Evolutionary conservation across 176 grass and related monocot genomes (phyloP), one percentile per base, ranked within the genome.

Genomic region (Rhynchospora pubera): DNA sequence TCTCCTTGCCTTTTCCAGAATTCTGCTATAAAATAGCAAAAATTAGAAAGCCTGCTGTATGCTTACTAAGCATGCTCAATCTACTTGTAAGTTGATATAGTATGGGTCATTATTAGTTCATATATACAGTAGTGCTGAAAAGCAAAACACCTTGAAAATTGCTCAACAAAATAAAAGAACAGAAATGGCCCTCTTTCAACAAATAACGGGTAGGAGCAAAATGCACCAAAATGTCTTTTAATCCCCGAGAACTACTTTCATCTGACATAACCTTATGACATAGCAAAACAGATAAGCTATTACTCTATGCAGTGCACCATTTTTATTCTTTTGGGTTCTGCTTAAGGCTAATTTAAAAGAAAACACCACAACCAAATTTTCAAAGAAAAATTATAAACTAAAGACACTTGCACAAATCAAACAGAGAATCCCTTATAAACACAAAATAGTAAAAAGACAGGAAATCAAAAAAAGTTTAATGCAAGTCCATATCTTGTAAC

Each of bases 1-100:
- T 88, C 51, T 97, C 92, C 89, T 94, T 97, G 77, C 85, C 91
- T 87, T 87, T 97, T 57, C 85, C 83, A 81, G 83, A 91, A 89
- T 79, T 85, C 95, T 97, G 85, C 74, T 67, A 72, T 63, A 81
- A 42, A 89, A 47, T 45, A 85, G 7, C 61, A 82, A 62, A 81
- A 15, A 58, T 60, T 13, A 43, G 8, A 73, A 88, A 75, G 9
- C 47, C 51, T 75, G 12, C 71, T 75, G 2, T 19, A 53, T 75
- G 19, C 71, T 75, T 53, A 75, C 46, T 15, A 30, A 75, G 47
- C 11, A 55, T 51, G 16, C 71, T 26, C 71, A 28, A 18, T 53
- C 11, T 28, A 53, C n/a, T 76, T 19, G 5, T 26, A 76, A 70
- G 42, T 70, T 45, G 6, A 76, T 28, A 76, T 53, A 55, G 46